These are phyloP conservation scores for Athelia psychrophila DNA, from an alignment of 1,284 basidiomycete genomes.

Conservation along the genomic window DNA sequence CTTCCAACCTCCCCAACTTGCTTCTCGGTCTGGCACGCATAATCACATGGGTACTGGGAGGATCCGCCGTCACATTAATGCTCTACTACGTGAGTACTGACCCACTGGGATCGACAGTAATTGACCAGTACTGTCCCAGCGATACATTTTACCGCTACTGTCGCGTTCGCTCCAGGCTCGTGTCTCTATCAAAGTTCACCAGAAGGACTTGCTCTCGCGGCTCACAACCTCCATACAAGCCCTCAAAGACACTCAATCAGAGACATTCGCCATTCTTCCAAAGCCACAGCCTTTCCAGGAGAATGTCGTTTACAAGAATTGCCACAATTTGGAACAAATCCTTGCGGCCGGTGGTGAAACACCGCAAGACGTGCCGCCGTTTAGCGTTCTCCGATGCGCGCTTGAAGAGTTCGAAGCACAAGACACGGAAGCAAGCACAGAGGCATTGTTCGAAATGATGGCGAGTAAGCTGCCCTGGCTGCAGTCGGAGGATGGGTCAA, in stretches of 20 bases:
- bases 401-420: constrained; percentile 38
- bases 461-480: constrained; percentile 58
- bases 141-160: constrained; percentile 65
- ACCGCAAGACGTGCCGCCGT: constrained; percentile 36
- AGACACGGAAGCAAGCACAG: constrained; percentile 41
- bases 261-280: constrained; percentile 55
- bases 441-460: constrained; percentile 55
- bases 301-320: constrained; percentile 39
- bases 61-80: constrained; percentile 53
- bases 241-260: constrained; percentile 50
- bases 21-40: constrained; percentile 58
- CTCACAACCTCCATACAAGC: constrained; percentile 50
- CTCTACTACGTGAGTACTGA: constrained; percentile 56
- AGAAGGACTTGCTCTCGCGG: constrained; percentile 48
- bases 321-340: constrained; percentile 46
- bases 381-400: constrained; percentile 60
- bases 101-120: neutral
- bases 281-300: constrained; percentile 48
- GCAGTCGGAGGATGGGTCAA: constrained; percentile 41
- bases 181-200: constrained; percentile 55
- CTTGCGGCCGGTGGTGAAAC: constrained; percentile 28
- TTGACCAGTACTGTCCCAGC: constrained; percentile 35
- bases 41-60: constrained; percentile 65
- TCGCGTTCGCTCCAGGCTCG: constrained; percentile 56
- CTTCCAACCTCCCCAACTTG: constrained; percentile 65